Conservation (phyloP, 768 basidiomycete species). For the Amanita pseudoporphyria region DNA sequence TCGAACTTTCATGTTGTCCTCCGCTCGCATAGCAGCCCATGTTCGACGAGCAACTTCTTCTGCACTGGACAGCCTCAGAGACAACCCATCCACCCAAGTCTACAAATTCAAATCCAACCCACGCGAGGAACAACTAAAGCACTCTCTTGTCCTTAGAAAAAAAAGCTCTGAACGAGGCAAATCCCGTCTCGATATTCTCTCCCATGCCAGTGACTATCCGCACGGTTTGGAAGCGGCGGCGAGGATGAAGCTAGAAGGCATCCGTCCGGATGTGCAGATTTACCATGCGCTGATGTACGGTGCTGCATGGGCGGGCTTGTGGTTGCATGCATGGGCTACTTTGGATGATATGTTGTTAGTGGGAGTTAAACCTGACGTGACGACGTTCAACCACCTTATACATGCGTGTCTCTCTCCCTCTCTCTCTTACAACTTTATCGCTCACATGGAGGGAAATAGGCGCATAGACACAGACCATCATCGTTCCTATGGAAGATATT, state of each 20-base stretch:
- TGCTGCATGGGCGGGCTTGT: conserved; percentile 31
- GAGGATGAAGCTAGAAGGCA: conserved; percentile 47
- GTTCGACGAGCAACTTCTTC: not conserved
- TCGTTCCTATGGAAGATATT: conserved; percentile 40
- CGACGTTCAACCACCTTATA: conserved; percentile 51
- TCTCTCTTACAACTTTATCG: not conserved
- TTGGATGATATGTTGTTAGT: conserved; percentile 57
- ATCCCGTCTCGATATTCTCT: conserved; percentile 21
- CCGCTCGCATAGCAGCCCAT: not conserved
- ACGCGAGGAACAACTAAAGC: not conserved
- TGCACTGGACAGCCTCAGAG: not conserved
- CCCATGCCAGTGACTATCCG: conserved; percentile 21
- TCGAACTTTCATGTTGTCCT: not conserved
- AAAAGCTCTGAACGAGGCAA: not conserved
- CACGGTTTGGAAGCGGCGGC: conserved; percentile 35
- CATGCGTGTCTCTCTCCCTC: conserved; percentile 34
- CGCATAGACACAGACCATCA: conserved; percentile 29
- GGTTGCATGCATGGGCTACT: conserved; percentile 52
- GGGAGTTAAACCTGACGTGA: conserved; percentile 37
- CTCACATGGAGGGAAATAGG: conserved; percentile 22
- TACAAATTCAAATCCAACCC: conserved; percentile 6
- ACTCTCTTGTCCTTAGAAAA: conserved; percentile 1
- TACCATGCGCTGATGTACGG: conserved; percentile 51
- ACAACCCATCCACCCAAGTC: conserved; percentile 1
- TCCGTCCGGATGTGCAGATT: conserved; percentile 42